Percentiles rank a stretch among this genome's conserved stretches.
Conservation (phyloP, 1,284 basidiomycete genomes). For the Sporisorium scitamineum region DNA sequence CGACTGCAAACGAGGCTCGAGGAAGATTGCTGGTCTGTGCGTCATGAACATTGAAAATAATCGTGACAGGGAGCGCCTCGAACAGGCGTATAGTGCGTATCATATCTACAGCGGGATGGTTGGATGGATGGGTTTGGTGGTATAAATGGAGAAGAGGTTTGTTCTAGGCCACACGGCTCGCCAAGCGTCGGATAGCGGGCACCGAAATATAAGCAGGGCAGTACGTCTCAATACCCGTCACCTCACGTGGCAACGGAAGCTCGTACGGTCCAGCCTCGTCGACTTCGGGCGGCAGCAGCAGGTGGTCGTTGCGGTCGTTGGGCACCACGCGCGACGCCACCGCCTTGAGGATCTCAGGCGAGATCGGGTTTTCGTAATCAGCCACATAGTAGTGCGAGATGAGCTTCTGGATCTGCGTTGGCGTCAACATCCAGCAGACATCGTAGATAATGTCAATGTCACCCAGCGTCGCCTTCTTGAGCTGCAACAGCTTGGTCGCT, state of each 20-base stretch:
- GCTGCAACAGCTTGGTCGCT: slow-evolving; percentile 95
- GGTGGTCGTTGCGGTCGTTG: slow-evolving; percentile 68
- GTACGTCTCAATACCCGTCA: slow-evolving; percentile 70
- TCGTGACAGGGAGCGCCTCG: slow-evolving; percentile 4
- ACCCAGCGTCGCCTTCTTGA: slow-evolving; percentile 84
- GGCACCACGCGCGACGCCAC: slow-evolving; percentile 68
- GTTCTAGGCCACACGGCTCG: slow-evolving; percentile 64
- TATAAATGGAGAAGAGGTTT: background rate
- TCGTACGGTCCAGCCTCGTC: slow-evolving; percentile 69
- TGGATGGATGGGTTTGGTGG: background rate
- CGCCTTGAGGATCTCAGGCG: slow-evolving; percentile 69
- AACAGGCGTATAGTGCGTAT: background rate
- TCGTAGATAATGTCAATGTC: slow-evolving; percentile 97
- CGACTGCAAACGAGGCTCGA: background rate
- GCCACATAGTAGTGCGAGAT: slow-evolving; percentile 98
- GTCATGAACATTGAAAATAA: slow-evolving; percentile 4
- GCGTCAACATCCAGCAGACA: slow-evolving; percentile 99
- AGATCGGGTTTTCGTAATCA: slow-evolving; percentile 80
- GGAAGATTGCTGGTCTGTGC: background rate
- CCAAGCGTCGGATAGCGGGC: slow-evolving; percentile 63
- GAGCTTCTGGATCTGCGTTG: slow-evolving; percentile 98
- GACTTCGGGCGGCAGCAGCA: slow-evolving; percentile 67
- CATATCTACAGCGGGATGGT: background rate
- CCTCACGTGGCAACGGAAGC: slow-evolving; percentile 65
- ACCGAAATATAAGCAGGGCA: slow-evolving; percentile 67